Conservation (phyloP, 2,329 filamentous ascomycete species). For the Fusarium sp. region DNA sequence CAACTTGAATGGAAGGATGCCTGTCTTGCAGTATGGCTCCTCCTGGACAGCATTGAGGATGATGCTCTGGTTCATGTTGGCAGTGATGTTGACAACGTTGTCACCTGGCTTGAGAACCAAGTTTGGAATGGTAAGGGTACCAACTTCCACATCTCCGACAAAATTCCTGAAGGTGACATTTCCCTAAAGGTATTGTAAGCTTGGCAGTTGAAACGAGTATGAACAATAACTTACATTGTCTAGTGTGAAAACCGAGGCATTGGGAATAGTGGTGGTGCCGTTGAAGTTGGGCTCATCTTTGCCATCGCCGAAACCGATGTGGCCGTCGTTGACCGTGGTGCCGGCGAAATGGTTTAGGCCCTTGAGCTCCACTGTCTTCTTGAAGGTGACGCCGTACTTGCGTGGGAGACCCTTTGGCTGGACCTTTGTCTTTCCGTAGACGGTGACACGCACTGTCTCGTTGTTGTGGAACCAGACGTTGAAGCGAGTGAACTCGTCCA, state of each 20-base stretch:
- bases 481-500: conserved; percentile 66
- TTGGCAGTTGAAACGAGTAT: neutral
- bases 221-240: conserved; percentile 65
- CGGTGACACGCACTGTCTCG: conserved; percentile 63
- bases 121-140: conserved; percentile 69
- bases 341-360: conserved; percentile 69
- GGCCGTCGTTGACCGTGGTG: conserved; percentile 64
- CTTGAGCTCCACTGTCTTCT: conserved; percentile 66
- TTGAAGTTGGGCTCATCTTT: conserved; percentile 70
- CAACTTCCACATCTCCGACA: conserved; percentile 65
- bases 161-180: conserved; percentile 73
- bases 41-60: conserved; percentile 59
- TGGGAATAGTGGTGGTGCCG: conserved; percentile 71
- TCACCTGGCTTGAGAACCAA: conserved; percentile 70
- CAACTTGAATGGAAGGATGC: conserved; percentile 68
- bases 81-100: conserved; percentile 68
- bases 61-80: conserved; percentile 63
- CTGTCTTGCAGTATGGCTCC: conserved; percentile 65
- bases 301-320: conserved; percentile 58
- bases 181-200: conserved; percentile 58
- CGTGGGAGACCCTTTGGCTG: conserved; percentile 63
- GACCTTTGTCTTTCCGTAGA: conserved; percentile 66
- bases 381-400: conserved; percentile 66
- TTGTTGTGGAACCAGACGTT: conserved; percentile 67
- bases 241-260: conserved; percentile 73